phyloP scores from a whole-genome alignment of 108 stramenopile species.

The Cyclotella distinguenda region DNA sequence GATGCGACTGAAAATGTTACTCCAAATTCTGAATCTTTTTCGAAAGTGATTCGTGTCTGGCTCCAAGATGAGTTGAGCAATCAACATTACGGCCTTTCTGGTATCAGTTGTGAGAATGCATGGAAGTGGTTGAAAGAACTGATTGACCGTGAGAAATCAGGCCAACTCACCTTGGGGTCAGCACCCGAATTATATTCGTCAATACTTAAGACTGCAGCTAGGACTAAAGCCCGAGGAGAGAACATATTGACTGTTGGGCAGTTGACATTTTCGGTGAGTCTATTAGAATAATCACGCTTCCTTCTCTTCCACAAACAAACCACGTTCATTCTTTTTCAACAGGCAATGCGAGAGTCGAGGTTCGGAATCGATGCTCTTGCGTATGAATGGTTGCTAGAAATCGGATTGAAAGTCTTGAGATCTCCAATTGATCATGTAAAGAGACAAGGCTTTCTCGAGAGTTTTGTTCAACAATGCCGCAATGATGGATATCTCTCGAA shows the following conservation, averaged over 20 bases:
- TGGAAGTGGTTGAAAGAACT: conserved; percentile 60
- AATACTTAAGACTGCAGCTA: conserved; percentile 51
- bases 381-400: conserved; percentile 56
- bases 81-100: conserved; percentile 30
- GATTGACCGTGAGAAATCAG: conserved; percentile 48
- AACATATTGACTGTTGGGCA: conserved; percentile 32
- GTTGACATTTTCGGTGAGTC: conserved; percentile 15
- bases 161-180: conserved; percentile 29
- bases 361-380: conserved; percentile 49
- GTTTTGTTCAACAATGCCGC: conserved; percentile 53
- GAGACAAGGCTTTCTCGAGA: conserved; percentile 36
- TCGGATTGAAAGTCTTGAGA: conserved; percentile 54
- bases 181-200: conserved; percentile 55
- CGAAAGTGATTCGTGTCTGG: conserved; percentile 77
- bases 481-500: conserved; percentile 69
- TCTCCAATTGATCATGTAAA: conserved; percentile 26
- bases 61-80: conserved; percentile 39
- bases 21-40: conserved; percentile 71
- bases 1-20: conserved; percentile 44
- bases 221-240: conserved; percentile 24
- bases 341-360: conserved; percentile 45
- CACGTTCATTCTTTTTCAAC: background rate
- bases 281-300: background rate
- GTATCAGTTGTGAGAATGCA: conserved; percentile 49
- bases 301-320: background rate